phyloP scores from a whole-genome alignment of 2,329 filamentous ascomycete species.

The Colletotrichum sp. region DNA sequence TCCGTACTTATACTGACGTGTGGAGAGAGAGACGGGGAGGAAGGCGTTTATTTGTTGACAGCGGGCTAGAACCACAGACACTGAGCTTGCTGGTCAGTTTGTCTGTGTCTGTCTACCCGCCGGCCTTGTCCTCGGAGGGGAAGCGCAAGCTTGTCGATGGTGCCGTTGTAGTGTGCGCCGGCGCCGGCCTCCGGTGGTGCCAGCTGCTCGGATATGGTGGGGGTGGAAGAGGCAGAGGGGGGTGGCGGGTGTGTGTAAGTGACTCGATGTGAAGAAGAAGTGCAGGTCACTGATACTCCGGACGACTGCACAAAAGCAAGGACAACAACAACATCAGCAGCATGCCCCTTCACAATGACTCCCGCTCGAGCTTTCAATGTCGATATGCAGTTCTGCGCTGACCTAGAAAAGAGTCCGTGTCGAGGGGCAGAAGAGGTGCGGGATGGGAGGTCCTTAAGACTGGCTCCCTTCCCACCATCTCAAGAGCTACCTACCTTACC shows the following conservation, averaged over 20 bases:
- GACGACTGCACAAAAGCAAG: slow-evolving; percentile 6
- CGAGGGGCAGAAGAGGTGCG: not conserved
- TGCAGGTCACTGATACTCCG: not conserved
- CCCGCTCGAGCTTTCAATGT: not conserved
- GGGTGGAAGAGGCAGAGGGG: not conserved
- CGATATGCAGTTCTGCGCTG: not conserved
- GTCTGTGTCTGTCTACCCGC: not conserved
- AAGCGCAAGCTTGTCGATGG: not conserved
- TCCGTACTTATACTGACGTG: slow-evolving; percentile 16
- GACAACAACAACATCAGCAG: not conserved
- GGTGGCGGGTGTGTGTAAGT: not conserved
- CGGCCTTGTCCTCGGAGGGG: not conserved
- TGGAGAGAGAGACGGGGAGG: not conserved
- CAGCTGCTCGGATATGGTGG: not conserved
- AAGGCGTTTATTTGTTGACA: not conserved
- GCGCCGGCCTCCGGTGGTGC: slow-evolving; percentile 2
- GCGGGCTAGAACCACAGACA: not conserved
- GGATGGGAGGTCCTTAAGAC: not conserved
- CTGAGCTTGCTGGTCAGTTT: not conserved
- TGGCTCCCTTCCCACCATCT: not conserved
- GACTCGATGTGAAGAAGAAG: not conserved
- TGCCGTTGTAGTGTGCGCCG: slow-evolving; percentile 2
- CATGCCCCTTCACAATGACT: not conserved
- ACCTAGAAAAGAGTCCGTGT: not conserved
- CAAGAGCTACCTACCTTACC: not conserved